Conservation (phyloP, 768 basidiomycete species). For the Suillus lakei region DNA sequence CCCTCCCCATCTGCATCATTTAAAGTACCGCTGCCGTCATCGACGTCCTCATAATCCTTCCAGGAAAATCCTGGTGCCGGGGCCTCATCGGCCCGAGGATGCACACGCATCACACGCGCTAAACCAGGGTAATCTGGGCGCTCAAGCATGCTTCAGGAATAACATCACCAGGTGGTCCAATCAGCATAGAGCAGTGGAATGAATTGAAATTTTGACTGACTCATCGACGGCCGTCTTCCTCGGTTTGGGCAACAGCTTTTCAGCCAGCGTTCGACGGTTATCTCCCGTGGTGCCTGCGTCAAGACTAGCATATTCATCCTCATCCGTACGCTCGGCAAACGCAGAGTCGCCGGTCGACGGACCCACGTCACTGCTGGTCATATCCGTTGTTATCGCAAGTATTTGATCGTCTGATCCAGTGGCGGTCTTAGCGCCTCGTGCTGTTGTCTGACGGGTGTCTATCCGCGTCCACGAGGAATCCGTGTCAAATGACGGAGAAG, state of each 20-base stretch:
- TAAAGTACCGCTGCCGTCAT: constrained; percentile 42
- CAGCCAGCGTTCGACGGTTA: constrained; percentile 54
- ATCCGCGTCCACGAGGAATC: constrained; percentile 78
- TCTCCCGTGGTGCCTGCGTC: constrained; percentile 38
- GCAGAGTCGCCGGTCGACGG: constrained; percentile 52
- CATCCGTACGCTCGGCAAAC: constrained; percentile 36
- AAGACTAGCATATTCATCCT: constrained; percentile 34
- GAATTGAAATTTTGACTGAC: constrained; percentile 44
- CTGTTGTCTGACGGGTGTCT: constrained; percentile 42
- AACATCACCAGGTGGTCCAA: constrained; percentile 12
- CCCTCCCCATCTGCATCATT: constrained; percentile 73
- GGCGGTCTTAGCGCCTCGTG: constrained; percentile 15
- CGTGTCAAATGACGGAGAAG: constrained; percentile 42
- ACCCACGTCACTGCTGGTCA: constrained; percentile 54
- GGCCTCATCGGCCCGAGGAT: constrained; percentile 57
- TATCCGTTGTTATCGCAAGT: constrained; percentile 34
- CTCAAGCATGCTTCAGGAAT: constrained; percentile 61
- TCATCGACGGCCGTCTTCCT: constrained; percentile 72
- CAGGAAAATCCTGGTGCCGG: constrained; percentile 72
- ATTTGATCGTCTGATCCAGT: constrained; percentile 13
- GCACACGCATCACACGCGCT: constrained; percentile 74
- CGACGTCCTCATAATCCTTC: constrained; percentile 78
- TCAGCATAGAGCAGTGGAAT: neutral
- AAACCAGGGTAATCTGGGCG: constrained; percentile 55
- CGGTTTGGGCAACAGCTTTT: constrained; percentile 67